phyloP scores from a whole-genome alignment of 23 red algal species.

The Agarophyton chilense region DNA sequence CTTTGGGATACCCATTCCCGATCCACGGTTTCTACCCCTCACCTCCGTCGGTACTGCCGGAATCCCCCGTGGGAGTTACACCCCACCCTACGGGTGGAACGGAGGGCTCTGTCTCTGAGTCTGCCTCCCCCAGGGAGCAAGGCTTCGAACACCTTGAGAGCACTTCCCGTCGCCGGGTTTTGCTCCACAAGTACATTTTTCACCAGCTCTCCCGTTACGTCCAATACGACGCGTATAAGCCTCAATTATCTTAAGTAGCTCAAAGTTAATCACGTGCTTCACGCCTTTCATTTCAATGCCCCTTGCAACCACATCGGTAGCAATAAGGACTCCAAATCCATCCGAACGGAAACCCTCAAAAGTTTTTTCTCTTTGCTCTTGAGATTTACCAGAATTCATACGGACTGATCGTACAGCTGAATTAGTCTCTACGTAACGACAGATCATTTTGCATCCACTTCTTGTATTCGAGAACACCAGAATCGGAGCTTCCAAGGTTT shows the following conservation, averaged over 20 bases:
- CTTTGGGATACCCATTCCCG: too few species aligned
- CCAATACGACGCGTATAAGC: conserved; percentile 91
- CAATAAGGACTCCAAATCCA: conserved; percentile 74
- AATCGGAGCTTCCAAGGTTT: conserved; percentile 75
- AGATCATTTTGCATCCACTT: conserved; percentile 74
- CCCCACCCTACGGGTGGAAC: too few species aligned
- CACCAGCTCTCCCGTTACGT: conserved; percentile 84
- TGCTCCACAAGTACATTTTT: too few species aligned
- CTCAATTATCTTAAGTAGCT: conserved; percentile 82
- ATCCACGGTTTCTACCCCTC: too few species aligned
- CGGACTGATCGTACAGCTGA: conserved; percentile 70
- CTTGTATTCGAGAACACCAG: conserved; percentile 98
- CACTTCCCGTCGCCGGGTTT: too few species aligned
- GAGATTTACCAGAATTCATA: conserved; percentile 94
- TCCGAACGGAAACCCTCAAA: conserved; percentile 84
- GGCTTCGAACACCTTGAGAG: too few species aligned
- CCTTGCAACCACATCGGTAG: conserved; percentile 93
- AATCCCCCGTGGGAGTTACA: too few species aligned
- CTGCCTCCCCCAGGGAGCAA: too few species aligned
- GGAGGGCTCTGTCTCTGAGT: too few species aligned
- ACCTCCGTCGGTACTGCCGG: too few species aligned
- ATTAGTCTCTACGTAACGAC: conserved; percentile 73
- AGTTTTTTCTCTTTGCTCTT: conserved; percentile 85
- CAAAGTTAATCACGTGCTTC: conserved; percentile 91
- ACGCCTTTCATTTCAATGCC: conserved; percentile 97